These are phyloP conservation scores for Astragalus membranaceus DNA, from an alignment of 306 rosid species.

Conservation along the genomic window DNA sequence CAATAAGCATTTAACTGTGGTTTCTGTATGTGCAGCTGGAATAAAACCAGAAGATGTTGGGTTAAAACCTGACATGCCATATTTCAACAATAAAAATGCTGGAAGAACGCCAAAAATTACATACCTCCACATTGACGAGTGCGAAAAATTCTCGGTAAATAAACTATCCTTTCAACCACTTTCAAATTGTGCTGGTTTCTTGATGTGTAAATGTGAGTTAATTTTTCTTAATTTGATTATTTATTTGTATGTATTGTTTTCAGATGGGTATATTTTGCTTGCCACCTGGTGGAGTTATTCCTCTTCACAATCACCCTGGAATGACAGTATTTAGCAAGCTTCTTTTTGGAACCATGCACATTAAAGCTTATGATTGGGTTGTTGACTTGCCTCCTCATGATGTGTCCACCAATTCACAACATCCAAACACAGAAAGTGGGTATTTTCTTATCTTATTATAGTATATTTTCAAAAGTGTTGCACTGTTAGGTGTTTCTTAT, in stretches of 20 bases:
- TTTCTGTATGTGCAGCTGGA: constrained; percentile 41
- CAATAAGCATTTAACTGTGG: neutral
- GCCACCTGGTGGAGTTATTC: constrained; percentile 84
- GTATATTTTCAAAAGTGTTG: neutral
- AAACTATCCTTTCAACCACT: neutral
- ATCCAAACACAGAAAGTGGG: constrained; percentile 41
- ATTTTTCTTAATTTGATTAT: neutral
- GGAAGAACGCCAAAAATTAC: constrained; percentile 47
- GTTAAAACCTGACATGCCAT: constrained; percentile 48
- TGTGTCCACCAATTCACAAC: constrained; percentile 23
- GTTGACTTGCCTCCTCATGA: constrained; percentile 23
- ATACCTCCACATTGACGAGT: constrained; percentile 62
- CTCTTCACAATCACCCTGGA: constrained; percentile 96
- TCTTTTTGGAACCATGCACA: constrained; percentile 85
- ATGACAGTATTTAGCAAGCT: constrained; percentile 95
- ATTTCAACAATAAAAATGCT: constrained; percentile 29
- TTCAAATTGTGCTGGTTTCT: neutral
- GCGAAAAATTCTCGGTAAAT: constrained; percentile 70
- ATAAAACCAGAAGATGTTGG: constrained; percentile 61
- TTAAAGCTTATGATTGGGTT: constrained; percentile 90
- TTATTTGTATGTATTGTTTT: neutral
- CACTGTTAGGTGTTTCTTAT: neutral
- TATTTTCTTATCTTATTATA: neutral
- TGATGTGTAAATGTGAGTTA: neutral
- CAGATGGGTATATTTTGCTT: constrained; percentile 95